These are phyloP conservation scores for Gynostemma pentaphyllum DNA, from an alignment of 306 rosid genomes.

Conservation along the genomic window DNA sequence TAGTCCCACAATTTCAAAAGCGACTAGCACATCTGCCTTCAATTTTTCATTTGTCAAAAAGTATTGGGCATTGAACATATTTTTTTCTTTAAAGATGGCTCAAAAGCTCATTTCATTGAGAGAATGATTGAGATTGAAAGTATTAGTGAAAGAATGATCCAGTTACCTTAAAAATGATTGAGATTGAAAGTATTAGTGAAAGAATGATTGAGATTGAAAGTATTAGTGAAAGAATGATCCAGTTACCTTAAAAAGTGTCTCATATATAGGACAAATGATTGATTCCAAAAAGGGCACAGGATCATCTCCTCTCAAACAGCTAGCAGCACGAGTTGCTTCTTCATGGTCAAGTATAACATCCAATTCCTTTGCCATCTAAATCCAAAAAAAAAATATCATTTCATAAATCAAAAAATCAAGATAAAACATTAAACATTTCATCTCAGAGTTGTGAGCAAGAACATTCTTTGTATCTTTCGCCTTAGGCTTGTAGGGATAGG, in stretches of 20 bases:
- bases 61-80: no score
- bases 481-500: no score
- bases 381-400: slow-evolving; percentile 10
- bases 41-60: neutral
- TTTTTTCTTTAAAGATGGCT: no score
- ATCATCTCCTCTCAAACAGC: slow-evolving; percentile 39
- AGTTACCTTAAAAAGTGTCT: slow-evolving; percentile 37
- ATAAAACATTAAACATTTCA: neutral
- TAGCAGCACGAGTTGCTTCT: slow-evolving; percentile 48
- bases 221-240: slow-evolving; percentile 13
- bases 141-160: slow-evolving; percentile 13
- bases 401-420: neutral
- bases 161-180: slow-evolving; percentile 41
- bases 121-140: neutral
- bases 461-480: no score
- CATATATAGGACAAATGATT: slow-evolving; percentile 61
- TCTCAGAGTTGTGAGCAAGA: neutral
- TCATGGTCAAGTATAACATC: slow-evolving; percentile 83
- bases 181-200: neutral
- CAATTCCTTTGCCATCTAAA: slow-evolving; percentile 89
- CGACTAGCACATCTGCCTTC: neutral
- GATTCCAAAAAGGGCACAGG: slow-evolving; percentile 61
- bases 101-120: no score
- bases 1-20: neutral
- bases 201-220: neutral